Conservation (phyloP, 345 rosid species). For the Salix exigua region DNA sequence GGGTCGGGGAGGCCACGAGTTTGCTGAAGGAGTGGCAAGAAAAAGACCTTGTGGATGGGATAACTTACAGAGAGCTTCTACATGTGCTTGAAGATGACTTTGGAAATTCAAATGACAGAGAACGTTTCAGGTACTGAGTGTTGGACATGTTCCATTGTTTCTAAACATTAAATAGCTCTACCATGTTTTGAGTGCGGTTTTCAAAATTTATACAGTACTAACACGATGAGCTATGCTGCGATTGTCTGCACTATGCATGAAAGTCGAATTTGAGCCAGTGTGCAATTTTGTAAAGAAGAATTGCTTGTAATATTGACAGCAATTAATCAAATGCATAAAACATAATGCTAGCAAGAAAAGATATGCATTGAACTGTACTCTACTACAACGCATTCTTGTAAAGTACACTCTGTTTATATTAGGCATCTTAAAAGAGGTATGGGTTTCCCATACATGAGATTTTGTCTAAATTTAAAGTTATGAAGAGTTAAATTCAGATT, state of each 20-base stretch:
- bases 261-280: not conserved
- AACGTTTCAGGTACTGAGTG: slow-evolving; percentile 2
- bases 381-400: too few species aligned
- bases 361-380: too few species aligned
- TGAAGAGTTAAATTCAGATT: too few species aligned
- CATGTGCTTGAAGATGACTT: slow-evolving; percentile 57
- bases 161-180: not conserved
- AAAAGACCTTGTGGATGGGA: slow-evolving; percentile 54
- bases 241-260: not conserved
- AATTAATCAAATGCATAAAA: too few species aligned
- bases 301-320: too few species aligned
- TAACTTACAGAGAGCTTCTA: slow-evolving; percentile 52
- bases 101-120: slow-evolving; percentile 24
- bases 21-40: slow-evolving; percentile 56
- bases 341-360: too few species aligned
- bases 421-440: too few species aligned
- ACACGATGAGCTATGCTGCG: not conserved
- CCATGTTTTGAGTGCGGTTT: not conserved
- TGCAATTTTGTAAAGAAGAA: not conserved
- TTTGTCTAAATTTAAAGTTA: too few species aligned
- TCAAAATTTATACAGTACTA: not conserved
- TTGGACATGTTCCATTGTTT: not conserved
- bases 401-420: too few species aligned
- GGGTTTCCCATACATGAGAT: too few species aligned
- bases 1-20: slow-evolving; percentile 45